Evolutionary conservation across 2,329 filamentous ascomycete genomes (phyloP), one percentile per base, ranked within the genome.

Genomic region (Aspergillus amoenus): DNA sequence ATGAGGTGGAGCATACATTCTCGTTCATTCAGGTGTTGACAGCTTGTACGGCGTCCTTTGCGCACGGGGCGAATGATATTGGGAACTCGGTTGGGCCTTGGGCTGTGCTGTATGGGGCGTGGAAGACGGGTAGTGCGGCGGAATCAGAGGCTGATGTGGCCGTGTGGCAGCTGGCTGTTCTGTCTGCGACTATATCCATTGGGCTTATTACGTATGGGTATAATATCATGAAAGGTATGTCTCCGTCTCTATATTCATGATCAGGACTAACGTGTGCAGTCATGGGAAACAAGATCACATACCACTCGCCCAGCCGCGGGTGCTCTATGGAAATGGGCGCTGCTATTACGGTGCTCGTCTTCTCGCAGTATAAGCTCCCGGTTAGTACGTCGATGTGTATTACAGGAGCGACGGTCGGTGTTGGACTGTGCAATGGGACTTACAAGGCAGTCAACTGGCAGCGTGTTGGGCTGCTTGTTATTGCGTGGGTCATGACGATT

Each of bases 251-350:
- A 5, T 17, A 11, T 4, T 17, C 5, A 21, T 2, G 34, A 5
- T n/a, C 12, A 21, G 55, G 61, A 61, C 61, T 66, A 58, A 64
- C 24, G 34, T 59, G 67, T 52, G 61, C 63, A 86, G 86, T 89
- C 74, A 91, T 91, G 88, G 89, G 89, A 52, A 92, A 91, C 81
- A 89, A 89, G 75, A 86, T 90, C 72, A 90, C 88, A 56, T 88
- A 88, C 73, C 87, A 89, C 72, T 84, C 81, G 3, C 82, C 82
- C 5, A 79, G 73, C 62, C 70, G 82, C 66, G 81, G 73, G 51
- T 89, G 78, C 65, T 90, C 87, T 48, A 92, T 92, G 88, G 89
- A 92, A 71, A 84, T 92, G 83, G 89, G 89, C 46, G 88, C 89
- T 43, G 88, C 89, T 62, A 85, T 92, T 63, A 91, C 89, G 8